phyloP scores from a whole-genome alignment of 768 basidiomycete species.

The Rhodotorula diobovata region DNA sequence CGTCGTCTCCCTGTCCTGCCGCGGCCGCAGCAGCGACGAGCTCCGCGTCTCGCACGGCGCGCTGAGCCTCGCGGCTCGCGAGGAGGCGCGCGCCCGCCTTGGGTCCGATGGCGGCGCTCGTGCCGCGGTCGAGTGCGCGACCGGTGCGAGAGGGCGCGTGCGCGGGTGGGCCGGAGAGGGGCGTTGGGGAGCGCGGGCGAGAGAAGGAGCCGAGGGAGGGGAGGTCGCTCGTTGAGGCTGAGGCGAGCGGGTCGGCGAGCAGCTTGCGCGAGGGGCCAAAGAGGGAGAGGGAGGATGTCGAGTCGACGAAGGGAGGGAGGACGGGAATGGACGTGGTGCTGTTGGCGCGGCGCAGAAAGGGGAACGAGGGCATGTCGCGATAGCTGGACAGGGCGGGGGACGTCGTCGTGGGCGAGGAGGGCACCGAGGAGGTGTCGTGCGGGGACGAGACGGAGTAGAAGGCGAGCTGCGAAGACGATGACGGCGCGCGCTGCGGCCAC shows the following conservation, averaged over 20 bases:
- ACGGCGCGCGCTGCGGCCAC: neutral
- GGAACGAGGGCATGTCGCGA: neutral
- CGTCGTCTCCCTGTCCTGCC: neutral
- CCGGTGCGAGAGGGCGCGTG: neutral
- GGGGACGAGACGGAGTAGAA: neutral
- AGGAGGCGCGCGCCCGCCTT: constrained; percentile 7
- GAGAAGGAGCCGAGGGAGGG: neutral
- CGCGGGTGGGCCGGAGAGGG: too few relatives aligned
- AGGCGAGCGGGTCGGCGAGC: neutral
- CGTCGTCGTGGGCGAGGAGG: neutral
- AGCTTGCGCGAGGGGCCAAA: neutral
- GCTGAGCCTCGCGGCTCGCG: constrained; percentile 1
- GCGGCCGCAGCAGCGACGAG: too few relatives aligned
- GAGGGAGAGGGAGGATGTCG: neutral
- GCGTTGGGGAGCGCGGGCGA: neutral
- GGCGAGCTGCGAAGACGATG: neutral
- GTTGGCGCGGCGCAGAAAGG: neutral
- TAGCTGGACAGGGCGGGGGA: neutral
- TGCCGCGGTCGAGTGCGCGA: neutral
- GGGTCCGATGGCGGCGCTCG: neutral
- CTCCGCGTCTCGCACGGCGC: neutral
- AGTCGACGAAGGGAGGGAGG: neutral
- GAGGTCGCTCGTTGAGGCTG: constrained; percentile 5
- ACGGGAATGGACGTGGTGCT: neutral
- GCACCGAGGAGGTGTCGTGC: neutral